Percentiles rank a stretch among this genome's conserved stretches.
Conservation (phyloP, 176 grass and related monocot species). For the Oryza australiensis region DNA sequence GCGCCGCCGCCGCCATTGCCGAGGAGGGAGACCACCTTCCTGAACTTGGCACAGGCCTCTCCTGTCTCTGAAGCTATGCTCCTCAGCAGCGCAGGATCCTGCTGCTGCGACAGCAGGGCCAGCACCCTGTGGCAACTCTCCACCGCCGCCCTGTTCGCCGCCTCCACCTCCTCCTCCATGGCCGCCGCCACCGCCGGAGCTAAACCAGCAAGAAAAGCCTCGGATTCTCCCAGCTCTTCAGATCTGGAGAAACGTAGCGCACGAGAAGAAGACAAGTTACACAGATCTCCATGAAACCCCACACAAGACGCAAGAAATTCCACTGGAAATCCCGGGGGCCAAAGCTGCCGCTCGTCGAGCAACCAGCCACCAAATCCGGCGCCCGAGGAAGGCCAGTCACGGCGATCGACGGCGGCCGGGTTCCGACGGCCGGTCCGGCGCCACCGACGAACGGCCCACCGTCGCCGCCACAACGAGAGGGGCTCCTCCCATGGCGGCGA, state of each 20-base stretch:
- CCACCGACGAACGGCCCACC: background rate
- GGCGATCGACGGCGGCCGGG: background rate
- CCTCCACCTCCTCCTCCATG: constrained; percentile 84
- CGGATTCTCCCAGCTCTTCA: constrained; percentile 18
- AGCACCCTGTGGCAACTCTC: constrained; percentile 80
- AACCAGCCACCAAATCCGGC: background rate
- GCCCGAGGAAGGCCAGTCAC: background rate
- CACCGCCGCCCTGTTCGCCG: constrained; percentile 72
- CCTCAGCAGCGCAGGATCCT: constrained; percentile 52
- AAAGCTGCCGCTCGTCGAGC: background rate
- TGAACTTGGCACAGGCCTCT: constrained; percentile 75
- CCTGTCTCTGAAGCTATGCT: constrained; percentile 57
- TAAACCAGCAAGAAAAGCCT: background rate
- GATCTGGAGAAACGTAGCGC: constrained; percentile 32
- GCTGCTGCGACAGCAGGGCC: constrained; percentile 58
- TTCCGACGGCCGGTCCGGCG: background rate
- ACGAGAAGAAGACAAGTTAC: constrained; percentile 6
- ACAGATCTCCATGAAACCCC: constrained; percentile 24
- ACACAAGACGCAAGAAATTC: background rate
- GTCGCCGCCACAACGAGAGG: background rate
- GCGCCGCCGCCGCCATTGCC: constrained; percentile 1
- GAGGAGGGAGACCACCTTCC: constrained; percentile 67
- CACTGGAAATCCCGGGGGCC: background rate
- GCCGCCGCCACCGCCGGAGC: background rate
- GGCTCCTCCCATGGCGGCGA: background rate